Evolutionary conservation across 768 basidiomycete genomes (phyloP).

Genomic region (Crucibulum laeve): DNA sequence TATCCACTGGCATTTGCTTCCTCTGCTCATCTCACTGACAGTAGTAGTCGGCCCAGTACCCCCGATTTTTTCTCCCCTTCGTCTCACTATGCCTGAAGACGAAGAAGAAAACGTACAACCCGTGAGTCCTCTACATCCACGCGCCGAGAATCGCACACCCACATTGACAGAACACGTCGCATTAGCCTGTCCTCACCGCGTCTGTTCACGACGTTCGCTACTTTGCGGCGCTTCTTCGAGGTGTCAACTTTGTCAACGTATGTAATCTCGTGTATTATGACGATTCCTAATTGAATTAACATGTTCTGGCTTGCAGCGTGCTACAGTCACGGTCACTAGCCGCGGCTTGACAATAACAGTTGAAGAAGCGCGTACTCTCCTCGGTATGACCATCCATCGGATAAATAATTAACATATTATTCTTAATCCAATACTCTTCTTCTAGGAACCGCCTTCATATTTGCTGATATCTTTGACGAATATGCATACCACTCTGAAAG

Average conservation of each 20-base stretch:
- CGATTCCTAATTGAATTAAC: background rate
- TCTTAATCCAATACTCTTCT: constrained; percentile 1
- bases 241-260: constrained; percentile 79
- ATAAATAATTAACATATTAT: background rate
- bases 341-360: constrained; percentile 74
- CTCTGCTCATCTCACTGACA: no score
- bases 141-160: no score
- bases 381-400: constrained; percentile 46
- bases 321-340: constrained; percentile 65
- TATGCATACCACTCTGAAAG: constrained; percentile 56
- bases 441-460: constrained; percentile 83
- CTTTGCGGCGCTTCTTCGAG: constrained; percentile 72
- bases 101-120: constrained; percentile 15
- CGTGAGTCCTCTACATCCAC: constrained; percentile 15
- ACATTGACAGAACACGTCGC: background rate
- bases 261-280: constrained; percentile 17
- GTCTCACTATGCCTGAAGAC: no score
- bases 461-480: constrained; percentile 73
- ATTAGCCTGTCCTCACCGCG: constrained; percentile 52
- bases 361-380: constrained; percentile 79
- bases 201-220: constrained; percentile 81
- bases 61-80: no score
- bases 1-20: no score
- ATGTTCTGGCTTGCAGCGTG: constrained; percentile 53
- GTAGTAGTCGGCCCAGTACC: no score